Base-by-base conservation (phyloP, 495 filamentous ascomycete species). In the Trichoderma reesei region DNA sequence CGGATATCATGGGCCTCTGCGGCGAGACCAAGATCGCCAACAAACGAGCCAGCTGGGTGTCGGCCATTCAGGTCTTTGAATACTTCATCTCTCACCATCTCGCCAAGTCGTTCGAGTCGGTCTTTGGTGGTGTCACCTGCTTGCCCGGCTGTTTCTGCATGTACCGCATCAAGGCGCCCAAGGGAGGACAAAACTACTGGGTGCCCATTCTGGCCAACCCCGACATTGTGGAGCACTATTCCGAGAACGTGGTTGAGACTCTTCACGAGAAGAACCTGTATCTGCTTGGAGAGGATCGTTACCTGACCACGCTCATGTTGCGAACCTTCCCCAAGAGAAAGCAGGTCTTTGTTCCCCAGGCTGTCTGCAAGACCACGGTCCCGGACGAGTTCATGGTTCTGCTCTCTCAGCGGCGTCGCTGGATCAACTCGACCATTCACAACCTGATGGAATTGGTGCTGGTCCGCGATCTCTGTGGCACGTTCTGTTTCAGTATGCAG, bases 401-500 rank as follows among this genome's bases (percentile, higher is more conserved):
- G 34, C 82, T 99, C 13, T 96, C 91, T 3, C 95, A 99, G 73
- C 87, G 95, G 37, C 86, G 95, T 72, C 84, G 95, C 70, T 99
- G 95, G 95, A 99, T 99, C 77, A 99, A 99, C 84, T 96, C 90
- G 75, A 99, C 95, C 1, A 90, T 99, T 42, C 95, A 99, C 78
- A 99, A 99, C 69, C 80, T 98, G 51, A 96, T 99, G 87, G 95
- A 99, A 74, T 84, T 99, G 20, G 89, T 97, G 36, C 84, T 98
- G 6, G 95, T 99, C 34, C 83, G 92, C 61, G 95, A 99, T 79
- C 83, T 99, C 5, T 99, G 95, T 72, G 95, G 95, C 60, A 99
- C 95, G 0, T 99, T 99, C 79, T 99, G 95, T 82, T 99, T 99
- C 80, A 95, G 90, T 77, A 99, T 99, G 95, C 95, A 99, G 74